phyloP scores from a whole-genome alignment of 2,329 filamentous ascomycete genomes.

The Fusarium nurragi region DNA sequence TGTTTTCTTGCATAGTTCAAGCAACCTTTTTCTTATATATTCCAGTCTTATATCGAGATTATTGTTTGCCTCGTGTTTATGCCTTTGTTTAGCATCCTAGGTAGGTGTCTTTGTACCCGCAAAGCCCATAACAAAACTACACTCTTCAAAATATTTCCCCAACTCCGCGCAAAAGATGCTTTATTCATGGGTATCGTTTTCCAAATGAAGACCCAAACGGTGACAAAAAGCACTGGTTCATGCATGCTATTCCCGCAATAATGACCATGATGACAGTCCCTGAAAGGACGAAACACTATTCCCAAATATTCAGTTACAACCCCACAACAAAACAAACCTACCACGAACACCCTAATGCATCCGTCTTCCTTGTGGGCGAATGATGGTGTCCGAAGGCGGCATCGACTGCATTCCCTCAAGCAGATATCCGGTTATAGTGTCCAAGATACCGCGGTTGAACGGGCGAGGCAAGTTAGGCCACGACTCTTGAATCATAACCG shows the following conservation, averaged over 20 bases:
- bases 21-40: background rate
- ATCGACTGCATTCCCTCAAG: conserved; percentile 19
- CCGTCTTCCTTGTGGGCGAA: conserved; percentile 3
- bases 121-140: background rate
- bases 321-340: background rate
- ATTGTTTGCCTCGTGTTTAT: background rate
- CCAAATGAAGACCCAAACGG: background rate
- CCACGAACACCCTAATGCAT: background rate
- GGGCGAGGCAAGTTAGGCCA: background rate
- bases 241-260: background rate
- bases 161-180: background rate
- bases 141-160: background rate
- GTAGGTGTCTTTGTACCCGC: background rate
- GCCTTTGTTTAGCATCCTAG: background rate
- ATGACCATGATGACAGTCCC: background rate
- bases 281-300: background rate
- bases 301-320: background rate
- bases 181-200: background rate
- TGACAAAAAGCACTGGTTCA: background rate
- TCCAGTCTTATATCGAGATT: background rate
- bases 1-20: conserved; percentile 17
- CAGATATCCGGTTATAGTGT: background rate
- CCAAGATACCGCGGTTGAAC: conserved; percentile 1
- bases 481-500: conserved; percentile 2
- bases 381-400: conserved; percentile 18